Base-by-base conservation (phyloP, 768 basidiomycete species). In the Pisolithus sp. region DNA sequence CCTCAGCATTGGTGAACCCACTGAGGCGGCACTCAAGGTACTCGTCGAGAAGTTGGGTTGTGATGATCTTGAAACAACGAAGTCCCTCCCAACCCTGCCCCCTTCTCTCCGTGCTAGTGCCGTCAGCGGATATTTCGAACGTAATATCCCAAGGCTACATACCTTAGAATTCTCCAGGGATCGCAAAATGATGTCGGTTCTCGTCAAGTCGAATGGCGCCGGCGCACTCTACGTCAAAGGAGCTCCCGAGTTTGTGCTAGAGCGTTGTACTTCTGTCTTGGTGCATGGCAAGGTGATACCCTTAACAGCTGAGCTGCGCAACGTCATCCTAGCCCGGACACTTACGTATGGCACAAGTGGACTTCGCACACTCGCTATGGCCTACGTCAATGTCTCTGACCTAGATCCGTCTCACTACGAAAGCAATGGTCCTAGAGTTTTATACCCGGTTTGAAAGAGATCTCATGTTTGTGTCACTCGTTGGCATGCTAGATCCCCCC, bases 121-220 rank as follows among this genome's bases (percentile, higher is more conserved):
- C 34, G 77, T 97, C 71, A 93, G 87, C 74, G 85, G 89, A 34
- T 77, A 83, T 68, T 85, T 91, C 67, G 91, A 93, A 57, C 73
- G 74, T 48, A 75, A 72, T 15, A 85, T 91, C 62, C 75, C 83
- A 17, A 85, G 93, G 52, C 78, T 96, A 13, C 73, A 96, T 59
- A 99, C 94, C 7, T 95, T 99, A 68, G 95, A 99, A 68, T 98
- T 99, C 71, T 91, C 93, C 20, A 85, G 95, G 18, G 95, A 98
- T 70, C 87, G 95, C 64, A 99, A 97, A 73, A 95, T 94, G 83
- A 98, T 98, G 95, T 96, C 95, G 20, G 94, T 97, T 48, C 82
- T 98, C 47, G 89, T 91, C 37, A 79, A 73, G 54, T 76, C 82
- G 50, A 80, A 82, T 51, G 79, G 78, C 2, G 69, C 68, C 5